Evolutionary conservation across 1,284 basidiomycete species (phyloP).

Genomic region (Mycosarcoma maydis): DNA sequence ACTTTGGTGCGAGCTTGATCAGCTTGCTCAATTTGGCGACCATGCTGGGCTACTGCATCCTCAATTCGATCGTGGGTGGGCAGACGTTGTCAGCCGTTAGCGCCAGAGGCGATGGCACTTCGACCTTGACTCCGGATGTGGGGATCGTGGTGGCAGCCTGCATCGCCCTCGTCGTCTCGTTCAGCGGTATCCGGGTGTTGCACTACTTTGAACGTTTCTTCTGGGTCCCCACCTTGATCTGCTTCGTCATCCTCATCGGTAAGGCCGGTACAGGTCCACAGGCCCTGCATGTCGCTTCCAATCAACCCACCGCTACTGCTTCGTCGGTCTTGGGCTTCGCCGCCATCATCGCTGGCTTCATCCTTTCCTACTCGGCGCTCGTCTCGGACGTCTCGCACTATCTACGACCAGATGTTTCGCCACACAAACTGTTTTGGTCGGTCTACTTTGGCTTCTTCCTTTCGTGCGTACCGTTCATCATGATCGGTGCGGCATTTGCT

Average conservation of each 20-base stretch:
- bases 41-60: conserved; percentile 69
- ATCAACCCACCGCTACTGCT: conserved; percentile 70
- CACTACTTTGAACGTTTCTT: conserved; percentile 75
- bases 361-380: conserved; percentile 70
- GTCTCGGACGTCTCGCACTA: conserved; percentile 67
- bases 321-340: conserved; percentile 72
- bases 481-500: conserved; percentile 71
- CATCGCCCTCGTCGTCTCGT: conserved; percentile 80
- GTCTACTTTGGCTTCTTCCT: conserved; percentile 74
- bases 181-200: conserved; percentile 81
- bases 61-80: conserved; percentile 73
- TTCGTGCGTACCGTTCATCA: conserved; percentile 72
- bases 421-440: conserved; percentile 71
- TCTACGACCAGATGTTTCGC: conserved; percentile 69
- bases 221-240: conserved; percentile 81
- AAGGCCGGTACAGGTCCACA: conserved; percentile 72
- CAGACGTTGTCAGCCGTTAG: conserved; percentile 69
- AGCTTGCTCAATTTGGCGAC: conserved; percentile 68
- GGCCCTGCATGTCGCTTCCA: conserved; percentile 70
- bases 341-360: conserved; percentile 72
- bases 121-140: conserved; percentile 70
- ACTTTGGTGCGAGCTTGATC: conserved; percentile 72
- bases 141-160: conserved; percentile 87
- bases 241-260: conserved; percentile 72
- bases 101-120: conserved; percentile 27